Evolutionary conservation across 2,329 filamentous ascomycete genomes (phyloP), one percentile per base, ranked within the genome.

Genomic region (Talaromyces sp.): DNA sequence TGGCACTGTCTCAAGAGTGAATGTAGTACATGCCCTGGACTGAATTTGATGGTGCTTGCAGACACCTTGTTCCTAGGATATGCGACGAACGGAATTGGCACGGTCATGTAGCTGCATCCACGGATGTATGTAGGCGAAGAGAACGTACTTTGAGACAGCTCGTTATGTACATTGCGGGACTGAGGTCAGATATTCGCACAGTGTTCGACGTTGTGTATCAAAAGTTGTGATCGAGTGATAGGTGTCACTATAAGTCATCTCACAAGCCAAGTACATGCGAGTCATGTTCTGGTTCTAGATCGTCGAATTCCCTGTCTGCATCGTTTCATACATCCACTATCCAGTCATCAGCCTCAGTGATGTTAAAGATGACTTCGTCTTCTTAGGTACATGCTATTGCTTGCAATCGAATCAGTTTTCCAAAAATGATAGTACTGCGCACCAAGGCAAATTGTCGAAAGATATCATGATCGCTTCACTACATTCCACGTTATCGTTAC

Each of bases 401-500:
- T 16, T 60, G 9, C 44, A 40, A 44, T 52, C 35, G 25, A 39
- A 14, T 60, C 23, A 14, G 14, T 52, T 40, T 28, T 52, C 35
- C 58, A 39, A 31, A 31, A 59, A 21, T 21, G 50, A 21, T 35
- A 21, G 37, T 54, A 54, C 18, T 52, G n/a, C 5, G 39, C 23
- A 44, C n/a, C n/a, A 35, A 61, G 31, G 5, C 21, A 54, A 54
- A 25, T n/a, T n/a, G 21, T 54, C 25, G 35, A 40, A 56, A 48
- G 35, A 56, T 25, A 60, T 60, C 31, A 31, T 60, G 56, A 59
- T 59, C 46, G 39, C 46, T 55, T 56, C 31, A 55, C 44, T 46
- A 37, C 61, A 44, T 60, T 60, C 61, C 61, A 48, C 42, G 46
- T 55, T 39, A 46, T 56, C 56, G 28, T 63, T 60, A 18, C 48